Percentiles rank a stretch among this genome's conserved stretches.
Evolutionary conservation across 768 basidiomycete species (phyloP).

Genomic region (Mycena belliarum): DNA sequence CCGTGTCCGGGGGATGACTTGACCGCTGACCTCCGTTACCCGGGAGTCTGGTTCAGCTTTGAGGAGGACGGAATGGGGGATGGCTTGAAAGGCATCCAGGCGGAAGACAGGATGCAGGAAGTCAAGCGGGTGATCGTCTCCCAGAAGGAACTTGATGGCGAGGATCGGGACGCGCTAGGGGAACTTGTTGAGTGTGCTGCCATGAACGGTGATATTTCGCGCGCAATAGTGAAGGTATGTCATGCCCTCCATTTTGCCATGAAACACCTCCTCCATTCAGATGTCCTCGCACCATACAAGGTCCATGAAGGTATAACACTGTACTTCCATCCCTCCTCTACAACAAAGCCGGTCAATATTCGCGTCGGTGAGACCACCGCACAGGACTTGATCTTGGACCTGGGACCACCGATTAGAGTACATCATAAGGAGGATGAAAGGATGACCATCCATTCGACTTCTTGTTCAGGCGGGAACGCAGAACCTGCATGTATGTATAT

Average conservation of each 20-base stretch:
- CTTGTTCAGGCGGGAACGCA: conserved; percentile 41
- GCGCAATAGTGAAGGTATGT: conserved; percentile 66
- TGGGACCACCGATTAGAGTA: conserved; percentile 75
- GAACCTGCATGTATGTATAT: conserved; percentile 50
- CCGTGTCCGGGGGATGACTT: conserved; percentile 34
- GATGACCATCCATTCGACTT: conserved; percentile 78
- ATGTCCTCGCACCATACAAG: conserved; percentile 36
- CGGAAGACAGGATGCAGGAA: conserved; percentile 72
- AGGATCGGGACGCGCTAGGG: conserved; percentile 66
- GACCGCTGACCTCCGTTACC: conserved; percentile 73
- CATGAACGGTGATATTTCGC: conserved; percentile 73
- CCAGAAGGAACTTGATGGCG: conserved; percentile 62
- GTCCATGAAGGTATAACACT: conserved; percentile 73
- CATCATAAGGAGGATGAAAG: conserved; percentile 90
- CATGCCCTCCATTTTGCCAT: neutral
- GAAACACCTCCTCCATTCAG: neutral
- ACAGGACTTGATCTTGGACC: conserved; percentile 76
- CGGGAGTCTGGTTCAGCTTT: conserved; percentile 83
- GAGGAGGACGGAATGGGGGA: conserved; percentile 70
- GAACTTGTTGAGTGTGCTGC: conserved; percentile 64
- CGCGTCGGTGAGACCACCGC: conserved; percentile 75
- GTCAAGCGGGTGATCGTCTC: conserved; percentile 75
- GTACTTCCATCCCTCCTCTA: conserved; percentile 63
- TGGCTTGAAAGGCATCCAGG: conserved; percentile 48
- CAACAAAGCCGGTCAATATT: conserved; percentile 54